These are phyloP conservation scores for Xerophyta viscosa DNA, from an alignment of 106 monocot species.

Conservation along the genomic window DNA sequence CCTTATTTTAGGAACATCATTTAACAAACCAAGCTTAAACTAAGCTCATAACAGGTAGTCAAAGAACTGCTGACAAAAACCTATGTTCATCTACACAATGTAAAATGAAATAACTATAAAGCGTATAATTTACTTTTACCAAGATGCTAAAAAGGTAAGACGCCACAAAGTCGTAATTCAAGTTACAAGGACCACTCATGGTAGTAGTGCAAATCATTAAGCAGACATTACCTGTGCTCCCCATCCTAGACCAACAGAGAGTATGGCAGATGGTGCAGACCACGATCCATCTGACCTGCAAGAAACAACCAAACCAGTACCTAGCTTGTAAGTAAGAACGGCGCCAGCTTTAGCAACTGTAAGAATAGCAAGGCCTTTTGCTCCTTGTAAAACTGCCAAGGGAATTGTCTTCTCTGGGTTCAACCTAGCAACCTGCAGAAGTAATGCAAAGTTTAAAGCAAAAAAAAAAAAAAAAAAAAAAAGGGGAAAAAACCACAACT, in stretches of 20 bases:
- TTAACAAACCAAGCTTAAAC: too few relatives aligned
- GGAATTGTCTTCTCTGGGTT: conserved; percentile 88
- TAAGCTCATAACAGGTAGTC: too few relatives aligned
- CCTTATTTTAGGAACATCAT: too few relatives aligned
- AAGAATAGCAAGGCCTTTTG: conserved; percentile 83
- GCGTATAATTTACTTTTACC: too few relatives aligned
- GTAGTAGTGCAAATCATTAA: too few relatives aligned
- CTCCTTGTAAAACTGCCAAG: conserved; percentile 52
- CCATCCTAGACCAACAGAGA: conserved; percentile 91
- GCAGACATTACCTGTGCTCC: conserved; percentile 82
- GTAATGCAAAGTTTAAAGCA: background rate
- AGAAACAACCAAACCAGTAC: conserved; percentile 84
- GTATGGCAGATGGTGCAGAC: conserved; percentile 93
- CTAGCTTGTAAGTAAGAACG: conserved; percentile 80
- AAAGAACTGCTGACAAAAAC: too few relatives aligned
- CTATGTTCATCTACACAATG: too few relatives aligned
- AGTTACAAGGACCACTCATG: too few relatives aligned
- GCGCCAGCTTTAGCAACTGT: conserved; percentile 84
- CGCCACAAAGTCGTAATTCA: too few relatives aligned
- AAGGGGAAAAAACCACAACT: too few relatives aligned
- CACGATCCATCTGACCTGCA: conserved; percentile 74
- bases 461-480: background rate
- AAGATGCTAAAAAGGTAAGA: too few relatives aligned
- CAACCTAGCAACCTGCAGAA: conserved; percentile 60
- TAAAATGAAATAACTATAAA: too few relatives aligned